Evolutionary conservation across 768 basidiomycete species (phyloP), one percentile per base, ranked within the genome.

Genomic region (Pleurotus djamor): DNA sequence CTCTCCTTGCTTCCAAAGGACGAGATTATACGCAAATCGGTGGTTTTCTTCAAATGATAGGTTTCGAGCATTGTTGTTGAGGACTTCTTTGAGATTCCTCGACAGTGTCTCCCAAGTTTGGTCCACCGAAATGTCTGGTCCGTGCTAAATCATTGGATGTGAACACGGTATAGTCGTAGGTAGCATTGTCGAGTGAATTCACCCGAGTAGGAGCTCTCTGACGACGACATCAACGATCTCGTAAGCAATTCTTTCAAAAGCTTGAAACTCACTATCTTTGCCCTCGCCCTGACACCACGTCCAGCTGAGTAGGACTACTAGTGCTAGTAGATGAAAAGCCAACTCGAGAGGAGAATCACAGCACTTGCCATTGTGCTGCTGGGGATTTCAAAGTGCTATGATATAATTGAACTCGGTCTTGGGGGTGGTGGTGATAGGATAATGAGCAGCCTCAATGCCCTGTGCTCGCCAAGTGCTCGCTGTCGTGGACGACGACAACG

Each of bases 31-130:
- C 16, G 89, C 94, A 70, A 91, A 94, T 45, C 96, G 84, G 71
- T 97, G 94, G 64, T 94, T 92, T 74, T 96, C 95, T 71, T 98
- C 93, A 65, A 90, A 96, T 17, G 89, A 91, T 36, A 99, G 83
- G 66, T 87, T 88, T 51, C 86, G 84, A 3, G 94, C 93, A 71
- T 96, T 94, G 73, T 96, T 93, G 65, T 92, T 89, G 71, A 96
- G 94, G 54, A 99, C 98, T 79, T 96, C 94, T 59, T 86, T 82
- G 65, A 99, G 96, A 63, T 98, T 97, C 61, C 80, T 78, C 9
- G 92, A 80, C 10, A 99, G 79, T 63, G 85, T 85, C 5, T 79
- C 69, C 93, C 95, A 97, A 45, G 89, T 95, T 64, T 91, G 87
- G 45, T 93, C 88, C 32, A 87, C 80, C n/a, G 91, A 86, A 49